Base-by-base conservation (phyloP, 2,329 filamentous ascomycete genomes). In the Diaporthe velutina region DNA sequence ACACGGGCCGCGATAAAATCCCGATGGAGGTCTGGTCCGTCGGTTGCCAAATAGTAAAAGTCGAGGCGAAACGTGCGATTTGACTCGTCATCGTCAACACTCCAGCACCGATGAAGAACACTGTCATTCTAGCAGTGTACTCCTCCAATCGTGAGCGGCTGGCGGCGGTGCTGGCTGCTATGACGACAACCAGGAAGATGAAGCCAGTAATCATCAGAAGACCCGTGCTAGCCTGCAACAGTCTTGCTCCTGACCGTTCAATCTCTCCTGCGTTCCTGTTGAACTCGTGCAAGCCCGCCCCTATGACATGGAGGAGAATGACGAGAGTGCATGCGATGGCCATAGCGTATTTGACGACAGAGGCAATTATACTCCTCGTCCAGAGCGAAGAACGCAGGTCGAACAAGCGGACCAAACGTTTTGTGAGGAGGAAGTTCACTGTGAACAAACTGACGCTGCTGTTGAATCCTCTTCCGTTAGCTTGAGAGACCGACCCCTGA, bases 301-400 rank as follows among this genome's bases (percentile, higher is more conserved):
- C 71, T 9, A 73, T 13, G 35, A 54, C 50, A 45, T 73, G 30
- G 1, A 73, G 40, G 3, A 73, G 60, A n/a, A 57, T 55, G 38
- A 67, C 33, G 4, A 67, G 19, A 25, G 35, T 17, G 52, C 61
- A 55, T 12, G 35, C 33, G 3, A 50, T 35, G 40, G 42, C 30
- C 48, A 73, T 45, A 30, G n/a, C 64, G 28, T 45, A 48, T 28
- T 45, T 68, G 60, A 61, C 40, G 25, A 33, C 38, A 28, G 71
- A 67, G 8, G 48, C 8, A 4, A 73, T 42, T 5, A 73, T 33
- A 22, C 19, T 67, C 35, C 50, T 67, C 2, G 60, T 54, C 71
- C 71, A 67, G 19, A 73, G 58, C 28, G 71, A 73, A 10, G 64
- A 45, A 4, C 71, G 71, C n/a, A 73, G 25, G 40, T 73, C 64